Evolutionary conservation across 1,284 basidiomycete species (phyloP), one percentile per base, ranked within the genome.

Genomic region (Anthracocystis walkeri): DNA sequence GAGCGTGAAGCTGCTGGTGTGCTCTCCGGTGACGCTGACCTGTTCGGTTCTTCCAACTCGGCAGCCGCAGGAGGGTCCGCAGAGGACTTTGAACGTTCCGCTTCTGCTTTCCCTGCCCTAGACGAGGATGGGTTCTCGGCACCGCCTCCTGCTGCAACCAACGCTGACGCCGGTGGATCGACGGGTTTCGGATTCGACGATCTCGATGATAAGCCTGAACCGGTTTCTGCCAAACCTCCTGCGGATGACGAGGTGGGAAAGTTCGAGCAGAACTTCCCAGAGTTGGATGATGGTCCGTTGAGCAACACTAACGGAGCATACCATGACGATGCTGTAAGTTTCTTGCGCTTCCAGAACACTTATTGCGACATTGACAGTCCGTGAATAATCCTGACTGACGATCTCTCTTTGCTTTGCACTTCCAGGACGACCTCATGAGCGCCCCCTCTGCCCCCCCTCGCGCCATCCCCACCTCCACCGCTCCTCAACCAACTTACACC

Each of bases 241-340:
- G 56, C 20, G 16, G 85, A 87, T 63, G 91, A 93, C 72, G 94
- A 95, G 77, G 90, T 94, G 71, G 92, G 93, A 78, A 90, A 93
- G 86, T 98, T 98, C 79, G 92, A 96, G 87, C 92, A 88, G 83
- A 90, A 93, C 75, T 98, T 96, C 86, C 95, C 95, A 0, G 94
- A 94, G 78, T 89, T 98, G 64, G 90, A 91, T 57, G 87, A 83
- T 25, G 57, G 49, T 20, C 61, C 59, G 21, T 41, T 52, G 31
- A 44, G 35, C 48, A 49, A 56, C 44, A 40, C 56, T 20, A 76
- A 72, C 58, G 75, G 66, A 42, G 48, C 31, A 6, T 68, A 62
- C 49, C 52, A 66, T 18, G 58, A 65, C 29, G 71, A 60, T 57
- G 55, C 64, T 40, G 70, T 73, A 41, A 58, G 70, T 73, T 33